Conservation (phyloP, 1,284 basidiomycete species). For the Ganoderma multipileum region DNA sequence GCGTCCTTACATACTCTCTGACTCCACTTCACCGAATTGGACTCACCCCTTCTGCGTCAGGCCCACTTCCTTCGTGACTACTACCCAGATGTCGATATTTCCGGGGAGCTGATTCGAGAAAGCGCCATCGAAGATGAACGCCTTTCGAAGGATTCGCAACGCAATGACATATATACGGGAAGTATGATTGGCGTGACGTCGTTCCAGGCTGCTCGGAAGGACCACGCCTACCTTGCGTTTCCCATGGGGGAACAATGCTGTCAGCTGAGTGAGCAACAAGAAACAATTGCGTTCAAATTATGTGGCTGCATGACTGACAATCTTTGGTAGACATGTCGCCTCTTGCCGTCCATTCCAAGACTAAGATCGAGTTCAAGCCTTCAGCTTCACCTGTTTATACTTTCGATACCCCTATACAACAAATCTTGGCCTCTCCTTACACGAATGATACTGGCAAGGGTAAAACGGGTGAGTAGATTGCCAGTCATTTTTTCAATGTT, state of each 20-base stretch:
- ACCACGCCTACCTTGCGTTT: conserved; percentile 54
- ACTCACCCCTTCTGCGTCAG: conserved; percentile 43
- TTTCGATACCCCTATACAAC: conserved; percentile 58
- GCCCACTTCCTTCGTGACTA: conserved; percentile 71
- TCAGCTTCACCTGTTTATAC: conserved; percentile 46
- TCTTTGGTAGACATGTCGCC: conserved; percentile 56
- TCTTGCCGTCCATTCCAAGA: conserved; percentile 40
- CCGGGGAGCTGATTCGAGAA: conserved; percentile 64
- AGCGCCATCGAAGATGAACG: conserved; percentile 55
- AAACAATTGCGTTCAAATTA: neutral
- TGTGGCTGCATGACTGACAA: neutral
- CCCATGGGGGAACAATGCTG: conserved; percentile 64
- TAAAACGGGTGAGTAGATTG: conserved; percentile 13
- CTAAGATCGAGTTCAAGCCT: conserved; percentile 49
- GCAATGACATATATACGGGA: conserved; percentile 63
- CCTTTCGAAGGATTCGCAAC: conserved; percentile 40
- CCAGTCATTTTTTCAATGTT: neutral
- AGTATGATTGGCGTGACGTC: conserved; percentile 55
- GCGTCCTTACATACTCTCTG: conserved; percentile 29
- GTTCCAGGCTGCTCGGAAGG: conserved; percentile 37
- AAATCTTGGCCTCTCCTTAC: conserved; percentile 31
- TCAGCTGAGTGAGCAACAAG: conserved; percentile 62
- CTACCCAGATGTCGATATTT: conserved; percentile 75
- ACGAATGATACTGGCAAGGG: conserved; percentile 13
- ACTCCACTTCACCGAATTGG: neutral